A percentile compares a stretch with the other conserved stretches of the same genome.
phyloP scores from a whole-genome alignment of 2,329 filamentous ascomycete species.

The Colletotrichum shisoi region DNA sequence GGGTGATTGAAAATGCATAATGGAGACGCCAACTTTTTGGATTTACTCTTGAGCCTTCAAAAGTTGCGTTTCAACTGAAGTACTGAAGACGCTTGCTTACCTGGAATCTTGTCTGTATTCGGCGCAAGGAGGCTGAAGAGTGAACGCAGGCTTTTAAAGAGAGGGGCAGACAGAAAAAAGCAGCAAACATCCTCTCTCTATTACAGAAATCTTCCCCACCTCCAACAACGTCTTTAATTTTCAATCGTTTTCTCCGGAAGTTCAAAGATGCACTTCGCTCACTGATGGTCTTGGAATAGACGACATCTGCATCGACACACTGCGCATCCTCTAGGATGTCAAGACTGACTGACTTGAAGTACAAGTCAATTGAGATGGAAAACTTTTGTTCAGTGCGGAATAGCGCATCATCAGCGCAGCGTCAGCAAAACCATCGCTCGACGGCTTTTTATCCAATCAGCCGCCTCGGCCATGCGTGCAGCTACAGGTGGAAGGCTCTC shows the following conservation, averaged over 20 bases:
- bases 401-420: conserved; percentile 25
- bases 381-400: conserved; percentile 27
- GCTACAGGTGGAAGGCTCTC: conserved; percentile 3
- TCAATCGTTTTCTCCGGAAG: conserved; percentile 30
- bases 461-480: conserved; percentile 4
- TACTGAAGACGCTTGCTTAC: too few relatives aligned
- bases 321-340: conserved; percentile 42
- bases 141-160: too few relatives aligned
- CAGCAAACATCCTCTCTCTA: conserved; percentile 7
- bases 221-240: conserved; percentile 5
- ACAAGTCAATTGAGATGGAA: conserved; percentile 36
- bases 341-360: conserved; percentile 37
- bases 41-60: too few relatives aligned
- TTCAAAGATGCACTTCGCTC: conserved; percentile 37
- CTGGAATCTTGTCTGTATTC: too few relatives aligned
- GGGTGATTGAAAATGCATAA: too few relatives aligned
- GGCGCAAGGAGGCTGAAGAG: too few relatives aligned
- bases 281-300: conserved; percentile 37
- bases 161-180: conserved; percentile 29
- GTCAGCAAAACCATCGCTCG: conserved; percentile 20
- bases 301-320: conserved; percentile 41
- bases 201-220: neutral
- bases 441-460: conserved; percentile 19
- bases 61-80: too few relatives aligned
- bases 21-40: too few relatives aligned